These are phyloP conservation scores for Leccinum proliferum DNA, from an alignment of 1,284 basidiomycete genomes.

Conservation along the genomic window DNA sequence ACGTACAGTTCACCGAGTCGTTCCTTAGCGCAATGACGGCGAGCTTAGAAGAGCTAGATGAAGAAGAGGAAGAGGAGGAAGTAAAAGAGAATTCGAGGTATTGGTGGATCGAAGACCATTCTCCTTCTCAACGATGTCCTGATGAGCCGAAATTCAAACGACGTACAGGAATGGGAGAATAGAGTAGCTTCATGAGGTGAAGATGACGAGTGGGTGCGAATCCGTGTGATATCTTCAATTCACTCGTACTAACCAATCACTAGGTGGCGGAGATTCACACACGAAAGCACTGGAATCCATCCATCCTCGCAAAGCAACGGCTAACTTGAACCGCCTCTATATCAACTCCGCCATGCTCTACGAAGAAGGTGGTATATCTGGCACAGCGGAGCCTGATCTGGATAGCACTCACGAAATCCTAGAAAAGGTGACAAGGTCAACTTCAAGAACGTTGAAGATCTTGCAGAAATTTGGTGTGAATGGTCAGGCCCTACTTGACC, in stretches of 20 bases:
- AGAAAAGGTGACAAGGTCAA: constrained; percentile 88
- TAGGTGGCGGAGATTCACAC: constrained; percentile 93
- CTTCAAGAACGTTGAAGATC: constrained; percentile 94
- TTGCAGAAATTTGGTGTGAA: constrained; percentile 99
- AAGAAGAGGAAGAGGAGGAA: constrained; percentile 74
- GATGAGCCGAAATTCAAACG: constrained; percentile 91
- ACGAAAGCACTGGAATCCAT: constrained; percentile 86
- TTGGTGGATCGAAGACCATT: constrained; percentile 96
- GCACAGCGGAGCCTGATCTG: constrained; percentile 77
- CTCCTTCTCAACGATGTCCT: constrained; percentile 91
- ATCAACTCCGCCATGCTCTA: constrained; percentile 98
- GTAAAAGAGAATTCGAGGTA: constrained; percentile 84
- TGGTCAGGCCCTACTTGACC: constrained; percentile 64
- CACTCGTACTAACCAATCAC: constrained; percentile 3
- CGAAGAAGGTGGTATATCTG: constrained; percentile 86
- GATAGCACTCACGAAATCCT: constrained; percentile 87
- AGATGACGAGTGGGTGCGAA: constrained; percentile 80
- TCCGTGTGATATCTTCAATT: background rate
- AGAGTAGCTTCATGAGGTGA: constrained; percentile 91
- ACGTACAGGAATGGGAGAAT: constrained; percentile 99
- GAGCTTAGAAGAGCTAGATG: constrained; percentile 60
- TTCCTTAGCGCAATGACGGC: constrained; percentile 93
- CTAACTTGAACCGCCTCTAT: constrained; percentile 88
- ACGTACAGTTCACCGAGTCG: constrained; percentile 91
- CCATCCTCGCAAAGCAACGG: constrained; percentile 85